phyloP scores from a whole-genome alignment of 257 asterid genomes.

The Verbascum thapsus region DNA sequence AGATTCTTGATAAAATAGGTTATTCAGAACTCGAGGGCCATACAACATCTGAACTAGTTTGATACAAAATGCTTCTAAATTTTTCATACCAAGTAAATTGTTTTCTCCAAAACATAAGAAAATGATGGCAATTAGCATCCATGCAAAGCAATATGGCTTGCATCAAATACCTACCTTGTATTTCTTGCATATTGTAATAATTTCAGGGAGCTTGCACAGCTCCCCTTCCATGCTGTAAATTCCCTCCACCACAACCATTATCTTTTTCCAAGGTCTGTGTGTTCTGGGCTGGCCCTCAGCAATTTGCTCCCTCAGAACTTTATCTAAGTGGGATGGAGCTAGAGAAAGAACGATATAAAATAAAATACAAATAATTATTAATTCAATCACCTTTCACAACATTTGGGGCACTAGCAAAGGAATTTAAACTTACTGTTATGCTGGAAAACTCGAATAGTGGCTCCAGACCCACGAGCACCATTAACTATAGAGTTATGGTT shows the following conservation, averaged over 20 bases:
- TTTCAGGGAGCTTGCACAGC: constrained; percentile 94
- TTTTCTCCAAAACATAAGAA: background rate
- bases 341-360: constrained; percentile 33
- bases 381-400: constrained; percentile 12
- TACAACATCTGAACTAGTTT: constrained; percentile 11
- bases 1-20: constrained; percentile 17
- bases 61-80: constrained; percentile 12
- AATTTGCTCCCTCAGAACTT: constrained; percentile 83
- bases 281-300: constrained; percentile 98
- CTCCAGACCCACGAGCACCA: constrained; percentile 99
- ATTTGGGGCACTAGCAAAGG: constrained; percentile 10
- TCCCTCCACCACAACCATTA: constrained; percentile 96
- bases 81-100: background rate
- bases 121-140: constrained; percentile 18
- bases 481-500: constrained; percentile 97
- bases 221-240: constrained; percentile 99
- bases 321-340: constrained; percentile 96
- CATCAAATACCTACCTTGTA: constrained; percentile 66
- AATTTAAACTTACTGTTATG: constrained; percentile 72
- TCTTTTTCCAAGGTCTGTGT: constrained; percentile 98
- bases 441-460: constrained; percentile 92
- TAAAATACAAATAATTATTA: constrained; percentile 6
- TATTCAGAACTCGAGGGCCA: constrained; percentile 6
- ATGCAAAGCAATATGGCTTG: constrained; percentile 26
- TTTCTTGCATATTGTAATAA: constrained; percentile 93